phyloP scores from a whole-genome alignment of 805 yeast genomes.

The Saccharomyces kudriavzevii region DNA sequence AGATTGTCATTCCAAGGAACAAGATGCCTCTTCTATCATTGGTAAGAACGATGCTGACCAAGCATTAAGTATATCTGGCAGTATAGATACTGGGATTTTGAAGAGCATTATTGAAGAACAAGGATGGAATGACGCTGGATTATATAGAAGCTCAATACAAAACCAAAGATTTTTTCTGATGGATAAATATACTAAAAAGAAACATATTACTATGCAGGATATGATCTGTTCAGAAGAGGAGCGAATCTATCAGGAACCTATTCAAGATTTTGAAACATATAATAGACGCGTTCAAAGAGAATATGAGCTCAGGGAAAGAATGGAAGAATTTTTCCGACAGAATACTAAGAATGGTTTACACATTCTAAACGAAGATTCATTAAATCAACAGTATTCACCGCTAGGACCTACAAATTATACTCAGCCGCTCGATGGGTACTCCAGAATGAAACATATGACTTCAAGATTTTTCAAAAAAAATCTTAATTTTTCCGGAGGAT shows the following conservation, averaged over 20 bases:
- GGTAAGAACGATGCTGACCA: neutral
- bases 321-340: constrained; percentile 14
- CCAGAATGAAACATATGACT: neutral
- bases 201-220: constrained; percentile 3
- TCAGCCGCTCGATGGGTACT: neutral
- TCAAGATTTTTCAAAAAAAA: neutral
- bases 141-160: constrained; percentile 12
- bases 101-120: constrained; percentile 12
- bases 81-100: constrained; percentile 10
- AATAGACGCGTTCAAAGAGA: constrained; percentile 31
- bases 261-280: constrained; percentile 29
- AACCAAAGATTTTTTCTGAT: constrained; percentile 20
- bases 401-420: constrained; percentile 1
- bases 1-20: constrained; percentile 1
- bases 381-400: constrained; percentile 9
- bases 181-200: constrained; percentile 11
- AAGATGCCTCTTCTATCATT: neutral
- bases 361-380: constrained; percentile 11
- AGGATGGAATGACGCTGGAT: constrained; percentile 11
- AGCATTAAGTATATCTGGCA: constrained; percentile 1
- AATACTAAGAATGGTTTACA: constrained; percentile 12
- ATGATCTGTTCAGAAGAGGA: constrained; percentile 1
- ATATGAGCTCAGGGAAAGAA: constrained; percentile 23
- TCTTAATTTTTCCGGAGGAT: neutral
- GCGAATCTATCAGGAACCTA: constrained; percentile 3